Percentiles rank a stretch among this genome's conserved stretches.
Evolutionary conservation across 306 rosid genomes (phyloP).

Genomic region (Vachellia pachyceras): DNA sequence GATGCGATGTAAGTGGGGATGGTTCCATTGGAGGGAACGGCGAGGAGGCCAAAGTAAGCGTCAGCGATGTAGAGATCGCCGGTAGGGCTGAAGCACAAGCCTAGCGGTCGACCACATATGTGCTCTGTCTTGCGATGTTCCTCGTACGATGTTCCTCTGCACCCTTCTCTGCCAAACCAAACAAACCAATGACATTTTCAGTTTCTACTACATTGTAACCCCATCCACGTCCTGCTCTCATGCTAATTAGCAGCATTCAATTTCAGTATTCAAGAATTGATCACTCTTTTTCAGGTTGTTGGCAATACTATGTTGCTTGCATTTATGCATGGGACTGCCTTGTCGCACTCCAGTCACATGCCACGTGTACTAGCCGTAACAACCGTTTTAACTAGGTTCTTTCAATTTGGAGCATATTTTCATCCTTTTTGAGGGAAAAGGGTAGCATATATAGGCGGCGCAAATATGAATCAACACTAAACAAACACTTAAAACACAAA

Average conservation of each 20-base stretch:
- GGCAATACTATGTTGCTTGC: not conserved
- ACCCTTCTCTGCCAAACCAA: conserved; percentile 51
- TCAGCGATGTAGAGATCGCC: conserved; percentile 75
- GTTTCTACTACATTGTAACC: not conserved
- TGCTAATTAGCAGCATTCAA: not conserved
- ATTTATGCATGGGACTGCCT: not conserved
- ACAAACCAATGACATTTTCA: conserved; percentile 19
- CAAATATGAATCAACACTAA: too few relatives aligned
- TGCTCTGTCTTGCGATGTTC: conserved; percentile 57
- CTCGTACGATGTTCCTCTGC: conserved; percentile 55
- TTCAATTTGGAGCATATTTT: not conserved
- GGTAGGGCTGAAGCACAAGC: conserved; percentile 49
- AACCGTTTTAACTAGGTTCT: not conserved
- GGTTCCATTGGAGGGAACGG: conserved; percentile 65
- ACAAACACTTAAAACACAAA: too few relatives aligned
- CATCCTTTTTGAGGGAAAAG: too few relatives aligned
- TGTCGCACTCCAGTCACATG: not conserved
- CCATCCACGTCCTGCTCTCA: not conserved
- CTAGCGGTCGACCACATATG: conserved; percentile 81
- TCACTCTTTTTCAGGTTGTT: not conserved
- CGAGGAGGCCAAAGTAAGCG: conserved; percentile 72
- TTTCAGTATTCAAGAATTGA: not conserved
- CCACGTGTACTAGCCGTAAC: not conserved
- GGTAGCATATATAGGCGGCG: too few relatives aligned
- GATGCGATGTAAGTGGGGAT: conserved; percentile 35